A percentile compares a stretch with the other conserved stretches of the same genome.
These are phyloP conservation scores for Mycena haematopus DNA, from an alignment of 768 basidiomycete species.

Conservation along the genomic window DNA sequence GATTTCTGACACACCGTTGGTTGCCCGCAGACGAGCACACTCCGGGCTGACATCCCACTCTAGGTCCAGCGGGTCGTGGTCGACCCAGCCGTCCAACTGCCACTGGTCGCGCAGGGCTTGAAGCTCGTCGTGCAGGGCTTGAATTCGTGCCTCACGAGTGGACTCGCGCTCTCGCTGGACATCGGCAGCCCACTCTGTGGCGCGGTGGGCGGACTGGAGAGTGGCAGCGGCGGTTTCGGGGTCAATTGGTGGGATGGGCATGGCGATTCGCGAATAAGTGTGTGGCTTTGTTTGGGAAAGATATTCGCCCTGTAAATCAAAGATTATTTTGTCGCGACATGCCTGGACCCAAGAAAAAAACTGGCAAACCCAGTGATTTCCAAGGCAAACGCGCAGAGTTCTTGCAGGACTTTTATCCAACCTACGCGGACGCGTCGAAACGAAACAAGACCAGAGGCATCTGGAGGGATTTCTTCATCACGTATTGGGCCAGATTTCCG, in stretches of 20 bases:
- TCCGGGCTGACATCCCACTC: too few relatives aligned
- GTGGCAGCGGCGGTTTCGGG: too few relatives aligned
- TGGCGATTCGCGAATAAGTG: too few relatives aligned
- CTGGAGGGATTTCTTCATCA: background rate
- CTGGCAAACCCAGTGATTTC: slow-evolving; percentile 4
- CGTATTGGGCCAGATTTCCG: background rate
- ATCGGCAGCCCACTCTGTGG: background rate
- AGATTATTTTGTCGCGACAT: background rate
- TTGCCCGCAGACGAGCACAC: background rate
- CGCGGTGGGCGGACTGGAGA: background rate
- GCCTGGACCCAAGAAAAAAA: background rate
- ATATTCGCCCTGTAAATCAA: too few relatives aligned
- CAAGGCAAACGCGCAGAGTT: background rate
- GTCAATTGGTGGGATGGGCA: too few relatives aligned
- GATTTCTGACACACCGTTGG: background rate
- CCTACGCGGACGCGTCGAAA: background rate
- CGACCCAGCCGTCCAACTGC: too few relatives aligned
- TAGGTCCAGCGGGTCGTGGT: too few relatives aligned
- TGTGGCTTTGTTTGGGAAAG: background rate
- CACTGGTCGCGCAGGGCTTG: too few relatives aligned
- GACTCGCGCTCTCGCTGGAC: background rate
- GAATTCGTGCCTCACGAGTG: too few relatives aligned
- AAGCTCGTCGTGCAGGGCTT: too few relatives aligned
- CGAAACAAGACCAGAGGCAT: background rate
- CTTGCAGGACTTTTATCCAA: background rate